Evolutionary conservation across 768 basidiomycete genomes (phyloP), one percentile per base, ranked within the genome.

Genomic region (Boletus reticulatus): DNA sequence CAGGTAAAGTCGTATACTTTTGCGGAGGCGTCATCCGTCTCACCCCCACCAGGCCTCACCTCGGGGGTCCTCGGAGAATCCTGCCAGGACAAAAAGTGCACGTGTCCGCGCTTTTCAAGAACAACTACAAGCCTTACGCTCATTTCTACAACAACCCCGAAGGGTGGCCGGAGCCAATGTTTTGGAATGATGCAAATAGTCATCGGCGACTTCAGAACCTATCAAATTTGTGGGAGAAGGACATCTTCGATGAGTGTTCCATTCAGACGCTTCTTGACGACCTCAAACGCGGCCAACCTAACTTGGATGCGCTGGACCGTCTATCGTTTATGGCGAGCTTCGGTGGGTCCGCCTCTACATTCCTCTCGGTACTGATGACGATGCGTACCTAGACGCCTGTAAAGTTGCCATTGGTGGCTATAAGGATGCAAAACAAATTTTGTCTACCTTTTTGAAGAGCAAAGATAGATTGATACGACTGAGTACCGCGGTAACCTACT

Each of bases 71-170:
- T 5, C 64, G 70, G 14, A 60, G 48, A 32, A 71, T 71, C 29
- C 27, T 70, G 4, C 66, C 59, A 0, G 69, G 69, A 14, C 70
- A 71, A 41, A 72, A 63, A 41, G 62, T 71, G n/a, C 69, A 70
- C 47, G 64, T 72, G 8, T 72, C 69, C 2, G 70, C 44, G 29
- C 36, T 70, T 1, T 70, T 68, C 65, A 72, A 65, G 56, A 54
- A 57, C 43, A 62, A 71, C 27, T 71, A 71, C 57, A 70, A 63
- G 37, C 62, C 69, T 8, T 43, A 32, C 41, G 68, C 66, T 2
- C 59, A 24, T 22, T 68, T 71, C 50, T 59, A 50, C 46, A 64
- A 58, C 24, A 64, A 56, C 9, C 44, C 59, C 6, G 57, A 59
- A 36, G 44, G 55, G 17, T 71, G 69, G 69, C 70, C 64, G 5